Base-by-base conservation (phyloP, 2,329 filamentous ascomycete genomes). In the Dactylellina cionopaga region DNA sequence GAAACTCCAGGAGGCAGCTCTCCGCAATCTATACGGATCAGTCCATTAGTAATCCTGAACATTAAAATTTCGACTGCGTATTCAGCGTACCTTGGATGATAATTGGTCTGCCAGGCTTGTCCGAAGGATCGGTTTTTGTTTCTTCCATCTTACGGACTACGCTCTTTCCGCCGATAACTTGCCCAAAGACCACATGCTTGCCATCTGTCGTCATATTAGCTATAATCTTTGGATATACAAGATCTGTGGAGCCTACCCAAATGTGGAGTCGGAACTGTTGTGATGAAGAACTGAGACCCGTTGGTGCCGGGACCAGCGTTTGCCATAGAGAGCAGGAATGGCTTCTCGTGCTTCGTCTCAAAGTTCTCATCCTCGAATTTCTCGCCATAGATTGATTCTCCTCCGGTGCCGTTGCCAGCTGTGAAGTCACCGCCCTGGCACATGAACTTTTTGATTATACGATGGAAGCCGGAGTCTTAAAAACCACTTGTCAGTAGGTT, bases 361-460 rank as follows among this genome's bases (percentile, higher is more conserved):
- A 90, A 92, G 77, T 98, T 96, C 80, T 99, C 95, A 79, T 99
- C 95, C 77, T 90, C 91, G 77, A 96, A 96, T 76, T 95, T 90
- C 44, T 84, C 88, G 15, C 92, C 92, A 92, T 92, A 96, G 77
- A 96, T 96, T 75, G 89, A 92, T 80, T 96, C 92, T 41, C 92
- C 92, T 49, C 92, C 92, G 0, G 92, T 96, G 3, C 92, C 92
- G 78, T 96, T 92, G 6, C 92, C 92, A 0, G 59, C 73, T 94
- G 81, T 0, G 92, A 92, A 79, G 96, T 92, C 56, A 92, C 92
- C 64, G 85, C 83, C 79, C 79, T 92, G 92, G 73, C 99, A 96
- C 96, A 99, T 99, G 82, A 99, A 99, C 79, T 97, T 97, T 74
- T 91, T 88, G 77, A 99, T 99, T 5, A 99, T 90, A 31, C 95